Evolutionary conservation across 2,329 filamentous ascomycete genomes (phyloP), one percentile per base, ranked within the genome.

Genomic region (Thelonectria olida): DNA sequence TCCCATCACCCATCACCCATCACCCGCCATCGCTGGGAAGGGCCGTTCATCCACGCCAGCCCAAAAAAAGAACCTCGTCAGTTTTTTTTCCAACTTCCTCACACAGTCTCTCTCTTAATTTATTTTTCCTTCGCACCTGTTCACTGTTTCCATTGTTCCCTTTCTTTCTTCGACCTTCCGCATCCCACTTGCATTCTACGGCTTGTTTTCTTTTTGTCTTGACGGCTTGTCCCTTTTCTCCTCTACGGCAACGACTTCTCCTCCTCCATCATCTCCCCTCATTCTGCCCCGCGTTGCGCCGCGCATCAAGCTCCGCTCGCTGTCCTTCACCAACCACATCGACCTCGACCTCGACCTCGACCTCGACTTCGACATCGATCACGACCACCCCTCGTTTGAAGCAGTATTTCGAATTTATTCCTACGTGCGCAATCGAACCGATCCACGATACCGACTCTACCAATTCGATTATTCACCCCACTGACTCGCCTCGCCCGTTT

Each of bases 141-240:
- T 34, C 20, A 48, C 44, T 34, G 8, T 44, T 44, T 55, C 64
- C 63, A 38, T 41, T 53, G 20, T 50, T 50, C 31, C 49, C 42
- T 38, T 51, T 22, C 25, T 66, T 51, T 31, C 27, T 42, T 57
- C 42, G 25, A 53, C 48, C 42, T 57, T 15, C 31, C 9, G 15
- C 31, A 10, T 34, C 31, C 31, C 12, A 34, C 31, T 34, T 34
- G 7, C 10, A 34, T 34, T 27, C 25, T 27, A 27, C 9, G 31
- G 31, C 31, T 34, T 34, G 52, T 58, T 50, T 25, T 39, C 20
- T 41, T 42, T 31, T 38, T 39, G 25, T 53, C 54, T 65, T 54
- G 50, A 63, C 66, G 56, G 55, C 58, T 67, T 59, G 25, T 58
- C 34, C 44, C 36, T 52, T 54, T 55, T 31, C 48, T 23, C 41